Conservation (phyloP, 2,329 filamentous ascomycete species). For the Fusarium coicis region DNA sequence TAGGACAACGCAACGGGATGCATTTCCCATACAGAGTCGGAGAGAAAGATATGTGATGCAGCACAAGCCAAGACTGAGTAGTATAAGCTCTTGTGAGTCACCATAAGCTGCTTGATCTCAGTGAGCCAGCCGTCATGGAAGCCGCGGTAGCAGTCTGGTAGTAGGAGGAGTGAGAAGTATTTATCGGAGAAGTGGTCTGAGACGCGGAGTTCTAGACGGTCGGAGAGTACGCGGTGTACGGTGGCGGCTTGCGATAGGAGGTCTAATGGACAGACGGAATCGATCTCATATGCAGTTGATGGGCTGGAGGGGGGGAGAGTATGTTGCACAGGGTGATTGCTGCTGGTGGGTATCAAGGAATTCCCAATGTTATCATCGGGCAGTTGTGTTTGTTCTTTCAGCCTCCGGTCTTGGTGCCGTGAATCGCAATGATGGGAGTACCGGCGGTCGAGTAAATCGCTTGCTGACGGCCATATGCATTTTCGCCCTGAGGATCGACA, state of each 20-base stretch:
- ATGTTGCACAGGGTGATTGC: rapidly evolving
- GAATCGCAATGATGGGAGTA: conserved; percentile 15
- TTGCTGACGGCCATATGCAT: conserved; percentile 26
- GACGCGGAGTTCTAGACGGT: conserved; percentile 24
- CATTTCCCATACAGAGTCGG: conserved; percentile 25
- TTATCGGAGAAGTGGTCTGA: conserved; percentile 36
- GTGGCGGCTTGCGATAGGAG: conserved; percentile 8
- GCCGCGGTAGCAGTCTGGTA: conserved; percentile 45
- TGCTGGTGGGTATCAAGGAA: background rate
- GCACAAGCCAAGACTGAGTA: conserved; percentile 46
- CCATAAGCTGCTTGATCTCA: conserved; percentile 46
- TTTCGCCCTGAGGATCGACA: conserved; percentile 4
- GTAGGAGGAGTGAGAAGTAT: conserved; percentile 38
- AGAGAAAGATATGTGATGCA: conserved; percentile 40
- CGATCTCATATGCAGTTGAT: rapidly evolving
- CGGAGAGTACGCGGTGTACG: conserved; percentile 12
- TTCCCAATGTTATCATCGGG: background rate
- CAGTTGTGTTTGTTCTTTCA: background rate
- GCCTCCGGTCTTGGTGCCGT: background rate
- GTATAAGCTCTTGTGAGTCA: conserved; percentile 41
- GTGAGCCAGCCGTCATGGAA: conserved; percentile 46
- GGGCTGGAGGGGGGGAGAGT: rapidly evolving
- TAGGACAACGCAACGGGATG: conserved; percentile 38
- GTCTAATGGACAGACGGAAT: background rate
- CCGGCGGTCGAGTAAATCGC: conserved; percentile 30